Evolutionary conservation across 1,284 basidiomycete genomes (phyloP).

Genomic region (Fomitiporia mediterranea): DNA sequence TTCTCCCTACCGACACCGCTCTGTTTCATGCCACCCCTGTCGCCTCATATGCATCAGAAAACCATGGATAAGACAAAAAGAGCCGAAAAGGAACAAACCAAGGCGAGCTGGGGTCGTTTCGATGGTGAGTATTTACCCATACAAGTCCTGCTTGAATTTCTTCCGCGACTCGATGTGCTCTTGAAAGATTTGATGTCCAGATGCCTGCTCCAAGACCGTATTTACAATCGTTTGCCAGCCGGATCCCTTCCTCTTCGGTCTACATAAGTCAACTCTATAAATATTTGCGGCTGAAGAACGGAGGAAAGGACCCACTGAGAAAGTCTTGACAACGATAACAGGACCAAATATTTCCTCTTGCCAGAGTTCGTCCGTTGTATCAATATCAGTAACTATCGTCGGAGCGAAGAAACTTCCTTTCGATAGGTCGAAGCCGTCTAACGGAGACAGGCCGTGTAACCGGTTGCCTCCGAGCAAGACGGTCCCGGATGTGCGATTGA

Average conservation of each 20-base stretch:
- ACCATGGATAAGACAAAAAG: background rate
- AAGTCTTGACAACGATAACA: slow-evolving; percentile 65
- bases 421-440: slow-evolving; percentile 68
- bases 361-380: slow-evolving; percentile 62
- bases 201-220: slow-evolving; percentile 79
- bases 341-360: slow-evolving; percentile 79
- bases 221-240: slow-evolving; percentile 67
- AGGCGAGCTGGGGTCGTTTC: slow-evolving; percentile 82
- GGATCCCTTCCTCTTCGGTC: slow-evolving; percentile 61
- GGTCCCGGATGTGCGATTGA: slow-evolving; percentile 45
- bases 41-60: background rate
- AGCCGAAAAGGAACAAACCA: slow-evolving; percentile 46
- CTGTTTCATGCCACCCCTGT: slow-evolving; percentile 81
- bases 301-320: slow-evolving; percentile 42
- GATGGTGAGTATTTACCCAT: slow-evolving; percentile 84
- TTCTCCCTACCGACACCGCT: slow-evolving; percentile 82
- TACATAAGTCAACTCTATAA: slow-evolving; percentile 27
- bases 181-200: slow-evolving; percentile 71
- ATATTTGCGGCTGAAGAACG: background rate
- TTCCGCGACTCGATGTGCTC: slow-evolving; percentile 65
- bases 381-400: slow-evolving; percentile 63
- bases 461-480: slow-evolving; percentile 61
- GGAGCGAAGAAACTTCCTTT: slow-evolving; percentile 72
- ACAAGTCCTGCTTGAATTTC: slow-evolving; percentile 69
- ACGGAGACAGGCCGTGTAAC: slow-evolving; percentile 51